Evolutionary conservation across 2,329 filamentous ascomycete species (phyloP).

Genomic region (Alternaria atra): DNA sequence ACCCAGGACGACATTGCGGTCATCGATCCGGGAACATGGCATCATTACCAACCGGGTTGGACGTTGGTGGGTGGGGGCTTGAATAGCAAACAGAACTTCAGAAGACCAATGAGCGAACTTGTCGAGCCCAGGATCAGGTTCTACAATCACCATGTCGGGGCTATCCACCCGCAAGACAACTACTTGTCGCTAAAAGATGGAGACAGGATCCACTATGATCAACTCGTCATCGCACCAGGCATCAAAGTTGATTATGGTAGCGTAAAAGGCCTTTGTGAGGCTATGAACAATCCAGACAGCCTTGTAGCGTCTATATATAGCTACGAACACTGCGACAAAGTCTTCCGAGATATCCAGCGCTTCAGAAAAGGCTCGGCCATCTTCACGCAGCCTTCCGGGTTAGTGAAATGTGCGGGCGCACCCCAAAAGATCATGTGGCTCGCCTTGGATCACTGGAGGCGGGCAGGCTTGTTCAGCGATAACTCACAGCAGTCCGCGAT

Average conservation of each 20-base stretch:
- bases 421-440: slow-evolving; percentile 55
- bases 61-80: slow-evolving; percentile 73
- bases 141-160: slow-evolving; percentile 62
- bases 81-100: slow-evolving; percentile 68
- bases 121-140: slow-evolving; percentile 68
- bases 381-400: slow-evolving; percentile 51
- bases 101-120: slow-evolving; percentile 59
- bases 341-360: slow-evolving; percentile 37
- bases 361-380: slow-evolving; percentile 47
- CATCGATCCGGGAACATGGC: slow-evolving; percentile 68
- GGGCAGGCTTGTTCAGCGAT: slow-evolving; percentile 44
- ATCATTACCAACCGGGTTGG: slow-evolving; percentile 76
- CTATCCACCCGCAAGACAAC: slow-evolving; percentile 67
- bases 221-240: slow-evolving; percentile 68
- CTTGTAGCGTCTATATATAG: slow-evolving; percentile 50
- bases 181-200: slow-evolving; percentile 64
- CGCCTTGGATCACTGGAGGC: slow-evolving; percentile 49
- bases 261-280: slow-evolving; percentile 46
- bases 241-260: slow-evolving; percentile 40
- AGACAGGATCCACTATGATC: slow-evolving; percentile 67
- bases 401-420: slow-evolving; percentile 52
- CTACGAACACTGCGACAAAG: slow-evolving; percentile 52
- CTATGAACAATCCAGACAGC: slow-evolving; percentile 42
- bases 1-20: slow-evolving; percentile 68
- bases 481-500: slow-evolving; percentile 36